A percentile compares a stretch with the other conserved stretches of the same genome.
phyloP scores from a whole-genome alignment of 345 rosid species.

The Trapa bicornis region DNA sequence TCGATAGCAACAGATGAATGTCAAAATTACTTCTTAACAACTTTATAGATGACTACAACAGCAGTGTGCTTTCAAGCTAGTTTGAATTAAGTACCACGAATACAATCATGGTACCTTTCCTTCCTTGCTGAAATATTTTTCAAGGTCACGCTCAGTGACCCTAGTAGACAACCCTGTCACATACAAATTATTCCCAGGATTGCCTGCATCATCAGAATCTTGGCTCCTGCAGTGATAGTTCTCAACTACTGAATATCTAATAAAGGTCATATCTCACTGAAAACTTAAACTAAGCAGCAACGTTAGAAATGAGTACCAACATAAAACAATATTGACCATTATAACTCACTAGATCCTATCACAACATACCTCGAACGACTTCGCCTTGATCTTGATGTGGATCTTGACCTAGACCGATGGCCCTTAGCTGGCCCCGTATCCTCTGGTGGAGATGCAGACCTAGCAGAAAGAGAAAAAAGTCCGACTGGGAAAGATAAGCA shows the following conservation, averaged over 20 bases:
- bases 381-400: slow-evolving; percentile 28
- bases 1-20: background rate
- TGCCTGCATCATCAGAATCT: slow-evolving; percentile 24
- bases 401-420: slow-evolving; percentile 32
- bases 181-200: slow-evolving; percentile 58
- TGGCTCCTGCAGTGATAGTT: slow-evolving; percentile 34
- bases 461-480: slow-evolving; percentile 5
- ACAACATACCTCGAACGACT: slow-evolving; percentile 38
- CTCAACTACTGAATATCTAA: background rate
- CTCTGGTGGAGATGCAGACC: slow-evolving; percentile 28
- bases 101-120: slow-evolving; percentile 36
- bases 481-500: background rate
- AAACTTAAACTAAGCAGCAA: background rate
- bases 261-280: background rate
- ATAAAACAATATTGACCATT: background rate
- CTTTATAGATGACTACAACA: background rate
- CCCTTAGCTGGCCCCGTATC: slow-evolving; percentile 27
- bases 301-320: background rate
- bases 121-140: slow-evolving; percentile 40
- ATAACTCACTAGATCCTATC: background rate
- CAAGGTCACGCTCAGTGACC: slow-evolving; percentile 32
- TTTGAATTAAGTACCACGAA: background rate
- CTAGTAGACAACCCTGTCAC: slow-evolving; percentile 57
- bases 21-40: background rate
- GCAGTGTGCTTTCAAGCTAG: background rate